These are phyloP conservation scores for Aspergillus novofumigatus DNA, from an alignment of 2,329 filamentous ascomycete genomes.

Conservation along the genomic window DNA sequence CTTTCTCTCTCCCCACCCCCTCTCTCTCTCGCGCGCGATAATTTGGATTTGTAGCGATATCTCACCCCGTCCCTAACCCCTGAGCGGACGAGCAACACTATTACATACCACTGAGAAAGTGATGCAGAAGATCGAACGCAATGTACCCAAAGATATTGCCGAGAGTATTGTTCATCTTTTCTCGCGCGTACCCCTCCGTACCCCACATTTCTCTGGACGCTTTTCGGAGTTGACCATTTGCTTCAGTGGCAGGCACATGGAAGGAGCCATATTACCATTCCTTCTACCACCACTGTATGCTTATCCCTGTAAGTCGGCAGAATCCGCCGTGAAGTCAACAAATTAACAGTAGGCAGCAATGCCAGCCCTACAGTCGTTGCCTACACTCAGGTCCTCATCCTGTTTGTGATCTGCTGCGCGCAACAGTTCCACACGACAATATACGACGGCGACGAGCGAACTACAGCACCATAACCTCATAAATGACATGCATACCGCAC, in stretches of 20 bases:
- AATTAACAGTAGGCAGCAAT: background rate
- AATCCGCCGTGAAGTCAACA: background rate
- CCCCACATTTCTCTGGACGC: no score
- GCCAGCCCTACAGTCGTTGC: background rate
- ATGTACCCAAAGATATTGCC: no score
- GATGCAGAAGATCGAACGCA: no score
- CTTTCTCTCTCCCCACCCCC: no score
- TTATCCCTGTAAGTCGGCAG: background rate
- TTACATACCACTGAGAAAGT: no score
- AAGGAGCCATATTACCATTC: background rate
- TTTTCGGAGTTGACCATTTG: background rate
- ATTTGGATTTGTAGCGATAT: no score
- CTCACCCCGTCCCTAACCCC: no score
- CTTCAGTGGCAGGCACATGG: background rate
- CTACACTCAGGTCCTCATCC: background rate
- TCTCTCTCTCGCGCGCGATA: no score
- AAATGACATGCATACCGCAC: background rate
- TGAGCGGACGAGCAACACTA: no score
- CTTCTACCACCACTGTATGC: background rate
- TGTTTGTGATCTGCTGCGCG: background rate
- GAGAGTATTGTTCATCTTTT: no score
- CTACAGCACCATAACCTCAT: background rate
- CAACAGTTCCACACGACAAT: background rate
- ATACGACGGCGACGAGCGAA: background rate
- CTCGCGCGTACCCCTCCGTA: no score